Conservation (phyloP, 2,329 filamentous ascomycete species). For the Colletotrichum graminicola region DNA sequence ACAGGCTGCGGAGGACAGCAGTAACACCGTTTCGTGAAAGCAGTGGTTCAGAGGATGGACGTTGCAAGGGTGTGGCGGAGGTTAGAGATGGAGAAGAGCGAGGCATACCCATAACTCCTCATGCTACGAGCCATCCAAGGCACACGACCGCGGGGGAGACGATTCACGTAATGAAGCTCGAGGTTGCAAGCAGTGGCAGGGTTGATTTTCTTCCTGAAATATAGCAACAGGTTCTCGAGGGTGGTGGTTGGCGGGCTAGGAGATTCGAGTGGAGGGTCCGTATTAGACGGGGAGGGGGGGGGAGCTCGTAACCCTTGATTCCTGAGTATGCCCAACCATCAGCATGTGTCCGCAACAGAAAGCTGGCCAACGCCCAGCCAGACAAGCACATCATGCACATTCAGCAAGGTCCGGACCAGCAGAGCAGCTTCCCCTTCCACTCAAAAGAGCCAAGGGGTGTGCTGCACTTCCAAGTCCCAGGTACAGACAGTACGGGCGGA, state of each 20-base stretch:
- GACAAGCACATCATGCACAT: slow-evolving; percentile 13
- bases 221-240: slow-evolving; percentile 1
- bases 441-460: slow-evolving; percentile 15
- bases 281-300: slow-evolving; percentile 28
- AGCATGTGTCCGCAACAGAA: slow-evolving; percentile 34
- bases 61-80: slow-evolving; percentile 49
- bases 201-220: neutral
- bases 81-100: slow-evolving; percentile 43
- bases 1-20: slow-evolving; percentile 6
- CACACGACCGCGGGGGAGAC: slow-evolving; percentile 20
- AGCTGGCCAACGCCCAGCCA: slow-evolving; percentile 7
- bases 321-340: slow-evolving; percentile 40
- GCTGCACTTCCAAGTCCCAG: slow-evolving; percentile 21
- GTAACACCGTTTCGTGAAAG: slow-evolving; percentile 3
- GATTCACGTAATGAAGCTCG: slow-evolving; percentile 28
- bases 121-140: slow-evolving; percentile 44
- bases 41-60: slow-evolving; percentile 13
- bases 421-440: neutral
- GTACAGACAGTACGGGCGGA: slow-evolving; percentile 19
- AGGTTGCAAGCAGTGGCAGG: slow-evolving; percentile 10
- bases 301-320: slow-evolving; percentile 40
- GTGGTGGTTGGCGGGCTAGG: slow-evolving; percentile 18
- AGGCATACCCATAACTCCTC: slow-evolving; percentile 60
- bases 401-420: neutral
- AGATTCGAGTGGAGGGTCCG: slow-evolving; percentile 26